These are phyloP conservation scores for Corynespora cassiicola DNA, from an alignment of 2,329 filamentous ascomycete species.

Conservation along the genomic window DNA sequence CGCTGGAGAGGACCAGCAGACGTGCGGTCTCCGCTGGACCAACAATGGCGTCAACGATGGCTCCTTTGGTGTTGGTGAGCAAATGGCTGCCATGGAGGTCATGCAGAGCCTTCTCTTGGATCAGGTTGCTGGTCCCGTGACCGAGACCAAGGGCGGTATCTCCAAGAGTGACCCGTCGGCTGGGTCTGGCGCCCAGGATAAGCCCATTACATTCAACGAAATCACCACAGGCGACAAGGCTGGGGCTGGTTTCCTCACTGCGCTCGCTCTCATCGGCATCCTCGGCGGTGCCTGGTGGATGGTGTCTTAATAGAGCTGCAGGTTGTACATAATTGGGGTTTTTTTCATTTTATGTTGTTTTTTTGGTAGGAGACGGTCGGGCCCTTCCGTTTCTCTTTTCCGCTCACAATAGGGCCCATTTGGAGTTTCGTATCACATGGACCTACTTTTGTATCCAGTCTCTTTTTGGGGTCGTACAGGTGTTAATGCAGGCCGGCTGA, in stretches of 20 bases:
- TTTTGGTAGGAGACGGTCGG: no score
- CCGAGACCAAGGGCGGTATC: constrained; percentile 60
- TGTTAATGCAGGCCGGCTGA: no score
- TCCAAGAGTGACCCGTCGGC: constrained; percentile 54
- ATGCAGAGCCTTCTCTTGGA: constrained; percentile 54
- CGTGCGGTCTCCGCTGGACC: constrained; percentile 56
- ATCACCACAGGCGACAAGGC: constrained; percentile 69
- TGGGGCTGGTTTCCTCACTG: constrained; percentile 72
- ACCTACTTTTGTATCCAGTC: no score
- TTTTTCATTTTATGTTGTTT: no score
- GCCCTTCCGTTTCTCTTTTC: no score
- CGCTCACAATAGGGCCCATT: no score
- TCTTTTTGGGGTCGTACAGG: no score
- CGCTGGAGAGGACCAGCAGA: constrained; percentile 54
- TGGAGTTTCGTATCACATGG: no score
- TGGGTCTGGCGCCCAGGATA: constrained; percentile 38
- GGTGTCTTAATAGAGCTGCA: constrained; percentile 43
- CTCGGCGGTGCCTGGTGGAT: constrained; percentile 64
- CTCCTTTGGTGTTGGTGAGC: constrained; percentile 61
- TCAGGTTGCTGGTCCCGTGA: constrained; percentile 46
- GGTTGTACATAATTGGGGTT: neutral
- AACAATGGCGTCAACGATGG: constrained; percentile 53
- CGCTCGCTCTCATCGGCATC: constrained; percentile 62
- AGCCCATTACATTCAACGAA: constrained; percentile 31
- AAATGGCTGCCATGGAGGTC: constrained; percentile 65